Percentiles rank a stretch among this genome's conserved stretches.
phyloP scores from a whole-genome alignment of 1,139 yeast genomes.

The Lodderomyces pseudojiufengensis region DNA sequence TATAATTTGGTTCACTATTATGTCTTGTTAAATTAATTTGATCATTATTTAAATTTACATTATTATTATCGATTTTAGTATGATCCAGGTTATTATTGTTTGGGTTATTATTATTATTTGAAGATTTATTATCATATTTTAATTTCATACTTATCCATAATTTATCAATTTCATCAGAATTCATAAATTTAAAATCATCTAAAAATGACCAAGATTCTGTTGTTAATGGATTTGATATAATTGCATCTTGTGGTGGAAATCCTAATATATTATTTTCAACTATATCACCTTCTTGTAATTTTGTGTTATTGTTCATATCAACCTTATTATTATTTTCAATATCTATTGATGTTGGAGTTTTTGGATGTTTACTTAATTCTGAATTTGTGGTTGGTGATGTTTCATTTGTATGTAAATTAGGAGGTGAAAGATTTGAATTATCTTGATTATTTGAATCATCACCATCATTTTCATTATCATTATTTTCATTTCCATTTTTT shows the following conservation, averaged over 20 bases:
- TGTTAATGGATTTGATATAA: slow-evolving; percentile 2
- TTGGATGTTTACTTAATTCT: too few species aligned
- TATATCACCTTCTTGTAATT: neutral
- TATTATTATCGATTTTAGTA: too few species aligned
- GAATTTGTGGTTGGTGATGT: neutral
- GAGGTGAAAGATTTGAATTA: neutral
- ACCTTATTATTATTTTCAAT: too few species aligned
- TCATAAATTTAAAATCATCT: slow-evolving; percentile 21
- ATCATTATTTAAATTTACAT: too few species aligned
- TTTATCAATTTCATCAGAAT: slow-evolving; percentile 33
- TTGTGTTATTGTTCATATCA: too few species aligned
- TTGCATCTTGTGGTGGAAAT: neutral
- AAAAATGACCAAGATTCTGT: slow-evolving; percentile 10
- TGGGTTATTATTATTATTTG: too few species aligned
- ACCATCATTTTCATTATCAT: neutral
- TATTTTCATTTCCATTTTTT: too few species aligned
- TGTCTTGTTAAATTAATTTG: too few species aligned
- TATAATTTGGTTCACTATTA: too few species aligned
- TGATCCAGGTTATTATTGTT: too few species aligned
- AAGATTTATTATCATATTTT: neutral
- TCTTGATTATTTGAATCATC: slow-evolving; percentile 1
- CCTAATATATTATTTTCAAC: neutral
- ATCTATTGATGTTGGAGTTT: neutral
- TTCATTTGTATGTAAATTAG: neutral
- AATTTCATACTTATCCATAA: slow-evolving; percentile 32